Evolutionary conservation across 345 rosid species (phyloP), one percentile per base, ranked within the genome.

Genomic region (Salix caprea): DNA sequence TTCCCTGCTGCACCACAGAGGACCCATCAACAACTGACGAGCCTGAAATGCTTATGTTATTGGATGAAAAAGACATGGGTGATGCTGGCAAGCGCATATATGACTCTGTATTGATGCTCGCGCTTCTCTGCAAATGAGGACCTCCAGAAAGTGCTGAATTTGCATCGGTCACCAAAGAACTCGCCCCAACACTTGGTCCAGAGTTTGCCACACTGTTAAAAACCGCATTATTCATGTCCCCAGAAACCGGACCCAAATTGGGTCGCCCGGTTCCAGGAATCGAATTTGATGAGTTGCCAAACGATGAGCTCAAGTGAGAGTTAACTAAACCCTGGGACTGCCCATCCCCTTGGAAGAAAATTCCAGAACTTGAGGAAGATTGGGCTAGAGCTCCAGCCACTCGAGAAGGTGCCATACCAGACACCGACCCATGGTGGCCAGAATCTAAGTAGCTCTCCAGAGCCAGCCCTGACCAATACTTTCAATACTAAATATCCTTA

Each of bases 61-160:
- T 95, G n/a, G 98, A 96, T 37, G 98, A 80, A 81, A 91, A 96
- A 0, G 99, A 93, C 93, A 96, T 83, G 16, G 98, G 99, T 0
- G 98, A 96, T 4, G 98, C 97, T 4, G 99, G 98, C 80, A 93
- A 86, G 75, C 99, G 97, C 94, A 95, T 88, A 72, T 93, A 93
- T 0, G 99, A 90, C 76, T 96, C 98, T 9, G 90, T 91, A 78
- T 96, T 96, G 82, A 93, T 86, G 86, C 99, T 95, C 15, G 96
- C 94, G 79, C 99, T 96, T 76, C 98, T 91, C 89, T 92, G 97
- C 88, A 96, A 85, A 78, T 87, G 89, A 46, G 94, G 92, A 71
- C 98, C 97, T 14, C 94, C 92, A 34, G 99, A 95, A 71, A 93
- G 88, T 0, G 90, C 94, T 6, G 99, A 96, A 83, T 96, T 96